Conservation (phyloP, 2,329 filamentous ascomycete species). For the Pseudopithomyces chartarum region DNA sequence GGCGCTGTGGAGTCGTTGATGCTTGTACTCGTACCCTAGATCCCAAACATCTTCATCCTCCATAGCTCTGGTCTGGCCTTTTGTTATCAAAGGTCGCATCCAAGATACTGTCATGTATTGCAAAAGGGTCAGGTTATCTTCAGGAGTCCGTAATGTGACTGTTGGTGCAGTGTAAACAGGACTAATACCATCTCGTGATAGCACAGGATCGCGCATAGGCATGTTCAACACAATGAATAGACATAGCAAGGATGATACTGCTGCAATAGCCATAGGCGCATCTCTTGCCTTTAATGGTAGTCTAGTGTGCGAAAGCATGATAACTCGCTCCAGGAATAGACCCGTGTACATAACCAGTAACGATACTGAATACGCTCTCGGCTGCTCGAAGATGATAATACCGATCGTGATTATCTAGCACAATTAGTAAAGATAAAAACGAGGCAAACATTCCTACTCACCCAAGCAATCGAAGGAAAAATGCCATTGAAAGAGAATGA, state of each 20-base stretch:
- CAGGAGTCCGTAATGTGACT: constrained; percentile 69
- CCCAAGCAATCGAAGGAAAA: constrained; percentile 41
- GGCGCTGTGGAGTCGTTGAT: constrained; percentile 71
- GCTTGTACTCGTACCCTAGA: constrained; percentile 80
- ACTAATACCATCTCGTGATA: constrained; percentile 64
- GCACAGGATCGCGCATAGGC: constrained; percentile 68
- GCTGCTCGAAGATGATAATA: constrained; percentile 46
- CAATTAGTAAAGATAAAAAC: constrained; percentile 15
- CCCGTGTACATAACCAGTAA: constrained; percentile 44
- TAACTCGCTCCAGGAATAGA: constrained; percentile 43
- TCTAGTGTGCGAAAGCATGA: constrained; percentile 32
- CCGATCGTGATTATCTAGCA: constrained; percentile 41
- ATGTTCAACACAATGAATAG: constrained; percentile 65
- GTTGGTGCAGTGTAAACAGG: constrained; percentile 61
- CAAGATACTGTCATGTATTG: constrained; percentile 86
- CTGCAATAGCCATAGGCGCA: constrained; percentile 34
- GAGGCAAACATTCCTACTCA: too few species aligned
- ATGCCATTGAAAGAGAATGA: constrained; percentile 20
- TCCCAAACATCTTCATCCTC: constrained; percentile 82
- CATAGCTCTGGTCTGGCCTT: constrained; percentile 69
- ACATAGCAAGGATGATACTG: constrained; percentile 52
- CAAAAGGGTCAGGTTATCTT: constrained; percentile 79
- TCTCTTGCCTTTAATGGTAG: constrained; percentile 36
- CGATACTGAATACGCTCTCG: constrained; percentile 48
- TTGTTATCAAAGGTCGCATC: constrained; percentile 74